A percentile compares a stretch with the other conserved stretches of the same genome.
Conservation (phyloP, 257 asterid species). For the Nicotiana benthamiana region DNA sequence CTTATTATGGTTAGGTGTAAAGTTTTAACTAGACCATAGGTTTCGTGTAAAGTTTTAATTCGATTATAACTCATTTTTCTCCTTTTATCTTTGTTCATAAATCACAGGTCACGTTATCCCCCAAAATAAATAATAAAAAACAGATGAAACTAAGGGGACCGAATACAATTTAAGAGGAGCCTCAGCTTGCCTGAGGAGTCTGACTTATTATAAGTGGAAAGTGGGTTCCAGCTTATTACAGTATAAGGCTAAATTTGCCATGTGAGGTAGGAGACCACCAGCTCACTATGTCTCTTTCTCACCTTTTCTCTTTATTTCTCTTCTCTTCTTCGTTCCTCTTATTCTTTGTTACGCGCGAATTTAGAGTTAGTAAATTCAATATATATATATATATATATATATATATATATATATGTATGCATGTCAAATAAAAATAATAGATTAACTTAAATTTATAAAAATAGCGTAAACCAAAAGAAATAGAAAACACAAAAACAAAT, state of each 20-base stretch:
- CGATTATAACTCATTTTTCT: neutral
- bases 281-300: conserved; percentile 37
- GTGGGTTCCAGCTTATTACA: conserved; percentile 21
- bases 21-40: neutral
- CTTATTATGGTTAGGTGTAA: neutral
- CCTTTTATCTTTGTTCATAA: neutral
- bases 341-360: too few species aligned
- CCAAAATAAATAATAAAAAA: neutral
- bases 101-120: neutral
- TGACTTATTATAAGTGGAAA: conserved; percentile 11
- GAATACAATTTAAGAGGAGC: conserved; percentile 14
- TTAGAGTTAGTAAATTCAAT: too few species aligned
- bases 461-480: neutral
- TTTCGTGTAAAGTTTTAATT: neutral
- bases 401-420: neutral
- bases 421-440: neutral
- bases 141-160: conserved; percentile 6
- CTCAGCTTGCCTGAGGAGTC: conserved; percentile 22
- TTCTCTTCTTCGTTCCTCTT: neutral
- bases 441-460: neutral
- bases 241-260: conserved; percentile 20
- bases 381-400: too few species aligned
- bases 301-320: conserved; percentile 21
- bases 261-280: conserved; percentile 82
- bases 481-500: neutral